phyloP scores from a whole-genome alignment of 495 filamentous ascomycete species.

The Lophium mytilinum region DNA sequence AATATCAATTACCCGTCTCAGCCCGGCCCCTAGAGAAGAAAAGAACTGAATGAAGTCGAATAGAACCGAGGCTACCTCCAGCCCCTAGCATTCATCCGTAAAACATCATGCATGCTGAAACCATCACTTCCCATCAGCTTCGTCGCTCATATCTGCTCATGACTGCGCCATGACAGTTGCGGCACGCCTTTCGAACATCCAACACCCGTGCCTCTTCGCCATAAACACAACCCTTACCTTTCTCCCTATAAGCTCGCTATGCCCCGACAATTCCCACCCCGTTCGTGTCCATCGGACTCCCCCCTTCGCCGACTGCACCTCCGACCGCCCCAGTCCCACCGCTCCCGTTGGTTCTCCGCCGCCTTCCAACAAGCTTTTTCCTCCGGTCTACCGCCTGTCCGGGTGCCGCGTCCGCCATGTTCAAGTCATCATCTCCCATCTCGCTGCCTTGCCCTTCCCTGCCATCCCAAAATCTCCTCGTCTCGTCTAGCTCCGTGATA shows the following conservation, averaged over 20 bases:
- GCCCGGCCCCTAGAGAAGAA: too few species aligned
- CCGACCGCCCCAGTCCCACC: not conserved
- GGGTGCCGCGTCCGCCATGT: conserved; percentile 41
- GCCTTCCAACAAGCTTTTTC: conserved; percentile 22
- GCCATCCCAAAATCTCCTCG: conserved; percentile 40
- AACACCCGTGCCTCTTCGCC: too few species aligned
- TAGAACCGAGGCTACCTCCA: too few species aligned
- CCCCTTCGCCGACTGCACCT: conserved; percentile 9
- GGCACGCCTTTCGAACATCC: too few species aligned
- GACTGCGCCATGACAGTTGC: too few species aligned
- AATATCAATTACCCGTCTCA: too few species aligned
- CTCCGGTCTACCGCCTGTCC: conserved; percentile 11
- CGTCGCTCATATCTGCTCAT: too few species aligned
- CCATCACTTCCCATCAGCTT: too few species aligned
- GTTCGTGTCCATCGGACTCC: conserved; percentile 33
- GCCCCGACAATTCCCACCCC: conserved; percentile 8
- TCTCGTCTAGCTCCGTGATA: conserved; percentile 76
- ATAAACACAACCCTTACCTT: not conserved
- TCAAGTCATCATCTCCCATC: conserved; percentile 38
- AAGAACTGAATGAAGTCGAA: too few species aligned
- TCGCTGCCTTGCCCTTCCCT: conserved; percentile 29
- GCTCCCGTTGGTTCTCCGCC: conserved; percentile 22
- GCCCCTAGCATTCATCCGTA: too few species aligned
- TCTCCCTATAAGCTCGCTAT: too few species aligned
- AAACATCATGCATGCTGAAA: too few species aligned